These are phyloP conservation scores for Euphorbia peplus DNA, from an alignment of 345 rosid genomes.

Conservation along the genomic window DNA sequence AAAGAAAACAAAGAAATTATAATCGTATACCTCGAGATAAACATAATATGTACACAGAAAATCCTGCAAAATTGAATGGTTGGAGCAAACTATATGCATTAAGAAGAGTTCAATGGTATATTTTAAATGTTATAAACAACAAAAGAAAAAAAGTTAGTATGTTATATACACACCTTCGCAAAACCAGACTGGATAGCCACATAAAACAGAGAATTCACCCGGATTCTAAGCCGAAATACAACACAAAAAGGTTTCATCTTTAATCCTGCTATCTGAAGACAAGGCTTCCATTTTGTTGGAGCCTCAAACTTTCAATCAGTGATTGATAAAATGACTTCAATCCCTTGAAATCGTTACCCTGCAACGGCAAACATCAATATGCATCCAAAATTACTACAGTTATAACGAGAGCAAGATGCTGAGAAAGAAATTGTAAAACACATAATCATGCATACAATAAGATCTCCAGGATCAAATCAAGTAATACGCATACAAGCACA, in stretches of 20 bases:
- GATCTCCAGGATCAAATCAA: conserved; percentile 1
- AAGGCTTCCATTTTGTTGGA: conserved; percentile 70
- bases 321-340: conserved; percentile 68
- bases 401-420: background rate
- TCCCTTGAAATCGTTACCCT: conserved; percentile 71
- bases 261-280: conserved; percentile 75
- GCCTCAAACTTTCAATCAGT: conserved; percentile 63
- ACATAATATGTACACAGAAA: conserved; percentile 33
- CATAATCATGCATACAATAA: background rate
- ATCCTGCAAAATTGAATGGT: conserved; percentile 30
- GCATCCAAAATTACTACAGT: too few species aligned
- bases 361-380: conserved; percentile 6
- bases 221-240: background rate
- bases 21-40: conserved; percentile 28
- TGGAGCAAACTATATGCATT: conserved; percentile 5
- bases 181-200: conserved; percentile 4
- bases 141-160: conserved; percentile 1
- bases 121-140: too few species aligned
- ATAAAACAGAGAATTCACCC: background rate
- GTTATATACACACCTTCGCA: conserved; percentile 16
- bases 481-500: background rate
- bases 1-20: background rate
- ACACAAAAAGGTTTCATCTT: background rate
- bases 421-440: background rate
- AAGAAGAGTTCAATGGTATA: background rate